Percentiles rank a stretch among this genome's conserved stretches.
Conservation (phyloP, 495 filamentous ascomycete genomes). For the Penicillium canescens region DNA sequence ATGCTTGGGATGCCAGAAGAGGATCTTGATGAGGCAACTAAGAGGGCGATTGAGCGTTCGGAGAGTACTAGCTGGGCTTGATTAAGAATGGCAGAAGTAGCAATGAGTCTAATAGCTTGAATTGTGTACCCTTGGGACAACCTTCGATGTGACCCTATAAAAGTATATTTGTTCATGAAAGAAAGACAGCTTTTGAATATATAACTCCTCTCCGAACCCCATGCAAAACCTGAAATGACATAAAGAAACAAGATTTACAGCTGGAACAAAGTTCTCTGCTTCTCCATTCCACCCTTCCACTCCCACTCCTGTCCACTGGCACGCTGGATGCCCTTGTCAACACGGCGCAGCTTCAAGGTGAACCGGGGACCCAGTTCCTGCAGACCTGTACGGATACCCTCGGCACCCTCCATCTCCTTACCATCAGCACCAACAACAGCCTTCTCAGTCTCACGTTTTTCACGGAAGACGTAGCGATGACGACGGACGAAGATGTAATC, state of each 20-base stretch:
- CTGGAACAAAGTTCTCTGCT: conserved; percentile 88
- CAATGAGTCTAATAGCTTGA: no score
- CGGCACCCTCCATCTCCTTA: conserved; percentile 79
- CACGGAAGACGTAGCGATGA: conserved; percentile 90
- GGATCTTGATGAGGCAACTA: conserved; percentile 57
- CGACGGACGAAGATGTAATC: conserved; percentile 94
- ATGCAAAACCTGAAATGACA: conserved; percentile 24
- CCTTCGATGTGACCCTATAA: no score
- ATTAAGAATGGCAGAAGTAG: background rate
- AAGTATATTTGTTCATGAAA: conserved; percentile 7
- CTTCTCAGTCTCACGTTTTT: conserved; percentile 83
- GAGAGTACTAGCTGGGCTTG: background rate
- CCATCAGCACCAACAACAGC: conserved; percentile 81
- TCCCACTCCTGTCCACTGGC: conserved; percentile 87
- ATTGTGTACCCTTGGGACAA: no score
- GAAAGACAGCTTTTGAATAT: conserved; percentile 27
- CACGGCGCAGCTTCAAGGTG: conserved; percentile 83
- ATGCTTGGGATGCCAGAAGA: conserved; percentile 57
- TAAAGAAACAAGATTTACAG: conserved; percentile 51
- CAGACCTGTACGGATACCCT: conserved; percentile 78
- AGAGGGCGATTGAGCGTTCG: conserved; percentile 8
- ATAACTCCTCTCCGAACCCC: conserved; percentile 31
- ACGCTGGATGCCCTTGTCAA: conserved; percentile 86
- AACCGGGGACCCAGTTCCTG: conserved; percentile 85
- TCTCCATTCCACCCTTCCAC: conserved; percentile 94